Evolutionary conservation across 805 yeast species (phyloP).

Genomic region (Candida schatavii): DNA sequence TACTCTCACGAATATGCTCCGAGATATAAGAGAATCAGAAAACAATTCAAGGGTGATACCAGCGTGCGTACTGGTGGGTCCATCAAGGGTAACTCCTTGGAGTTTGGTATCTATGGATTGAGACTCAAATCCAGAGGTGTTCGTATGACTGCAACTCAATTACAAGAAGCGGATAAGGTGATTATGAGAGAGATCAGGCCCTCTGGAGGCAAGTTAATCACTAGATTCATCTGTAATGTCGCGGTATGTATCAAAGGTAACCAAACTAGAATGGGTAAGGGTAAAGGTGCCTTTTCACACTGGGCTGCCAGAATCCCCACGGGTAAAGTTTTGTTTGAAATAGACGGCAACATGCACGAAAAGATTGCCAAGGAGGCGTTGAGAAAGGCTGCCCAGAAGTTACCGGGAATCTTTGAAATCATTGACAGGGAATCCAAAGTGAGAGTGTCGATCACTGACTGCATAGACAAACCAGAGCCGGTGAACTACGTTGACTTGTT

Average conservation of each 20-base stretch:
- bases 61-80: slow-evolving; percentile 95
- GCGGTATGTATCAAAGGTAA: slow-evolving; percentile 97
- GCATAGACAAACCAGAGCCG: slow-evolving; percentile 45
- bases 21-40: slow-evolving; percentile 60
- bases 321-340: slow-evolving; percentile 88
- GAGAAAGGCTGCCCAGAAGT: slow-evolving; percentile 84
- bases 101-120: slow-evolving; percentile 81
- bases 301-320: slow-evolving; percentile 98
- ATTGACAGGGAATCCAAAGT: slow-evolving; percentile 61
- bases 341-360: slow-evolving; percentile 79
- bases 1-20: slow-evolving; percentile 77
- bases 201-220: slow-evolving; percentile 68
- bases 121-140: slow-evolving; percentile 87
- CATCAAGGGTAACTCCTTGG: slow-evolving; percentile 76
- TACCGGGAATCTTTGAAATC: slow-evolving; percentile 91
- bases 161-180: slow-evolving; percentile 87
- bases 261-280: slow-evolving; percentile 99
- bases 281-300: slow-evolving; percentile 95
- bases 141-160: slow-evolving; percentile 80
- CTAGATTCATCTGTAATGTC: slow-evolving; percentile 77
- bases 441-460: slow-evolving; percentile 66
- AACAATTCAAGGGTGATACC: slow-evolving; percentile 92
- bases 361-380: slow-evolving; percentile 86
- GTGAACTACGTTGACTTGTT: slow-evolving; percentile 55
- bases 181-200: slow-evolving; percentile 82